Conservation (phyloP, 768 basidiomycete genomes). For the Sporobolomyces pararoseus region DNA sequence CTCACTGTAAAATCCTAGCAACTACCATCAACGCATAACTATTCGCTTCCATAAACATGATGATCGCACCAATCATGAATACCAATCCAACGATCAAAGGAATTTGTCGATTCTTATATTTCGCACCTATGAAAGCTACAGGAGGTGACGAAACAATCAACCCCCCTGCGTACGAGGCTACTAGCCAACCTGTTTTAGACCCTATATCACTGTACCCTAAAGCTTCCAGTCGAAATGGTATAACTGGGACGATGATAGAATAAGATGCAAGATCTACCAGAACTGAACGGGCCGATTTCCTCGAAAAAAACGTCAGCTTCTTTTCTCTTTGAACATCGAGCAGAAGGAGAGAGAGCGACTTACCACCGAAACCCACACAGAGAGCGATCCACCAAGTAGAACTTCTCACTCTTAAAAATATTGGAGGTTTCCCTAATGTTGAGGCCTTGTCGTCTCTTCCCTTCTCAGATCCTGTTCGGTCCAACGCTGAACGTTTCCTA, state of each 20-base stretch:
- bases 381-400: conserved; percentile 26
- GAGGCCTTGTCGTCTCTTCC: too few relatives aligned
- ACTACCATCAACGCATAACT: conserved; percentile 35
- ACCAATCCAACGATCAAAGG: conserved; percentile 34
- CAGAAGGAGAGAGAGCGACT: neutral
- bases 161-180: conserved; percentile 41
- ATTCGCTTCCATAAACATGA: conserved; percentile 42
- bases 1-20: conserved; percentile 35
- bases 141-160: conserved; percentile 38
- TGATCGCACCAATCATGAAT: conserved; percentile 43
- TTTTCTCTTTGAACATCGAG: neutral
- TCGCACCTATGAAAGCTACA: conserved; percentile 34
- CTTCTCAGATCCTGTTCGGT: neutral
- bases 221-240: conserved; percentile 41
- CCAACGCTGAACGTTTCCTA: neutral
- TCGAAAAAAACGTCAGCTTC: neutral
- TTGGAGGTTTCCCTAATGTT: neutral
- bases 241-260: conserved; percentile 36
- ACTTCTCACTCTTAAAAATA: neutral
- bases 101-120: conserved; percentile 28
- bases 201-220: conserved; percentile 42
- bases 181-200: conserved; percentile 43
- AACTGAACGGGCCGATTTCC: neutral
- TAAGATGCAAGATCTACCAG: conserved; percentile 31
- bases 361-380: conserved; percentile 23